Evolutionary conservation across 2,329 filamentous ascomycete genomes (phyloP), one percentile per base, ranked within the genome.

Genomic region (Graphiopsis chlorocephala): DNA sequence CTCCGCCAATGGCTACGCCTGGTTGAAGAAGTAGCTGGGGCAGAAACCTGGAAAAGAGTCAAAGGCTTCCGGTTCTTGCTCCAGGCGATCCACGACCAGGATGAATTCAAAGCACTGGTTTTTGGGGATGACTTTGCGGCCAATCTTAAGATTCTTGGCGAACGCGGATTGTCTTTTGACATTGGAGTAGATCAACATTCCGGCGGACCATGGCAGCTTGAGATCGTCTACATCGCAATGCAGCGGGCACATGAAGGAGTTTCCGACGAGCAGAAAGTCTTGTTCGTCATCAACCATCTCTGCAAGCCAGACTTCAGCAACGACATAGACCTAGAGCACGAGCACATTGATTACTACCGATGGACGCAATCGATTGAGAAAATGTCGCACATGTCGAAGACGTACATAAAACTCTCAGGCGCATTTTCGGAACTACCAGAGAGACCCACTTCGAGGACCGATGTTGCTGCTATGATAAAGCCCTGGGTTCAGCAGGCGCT

Each of bases 331-430:
- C 28, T 42, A 4, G 45, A 35, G 5, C 53, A 64, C 14, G 50
- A 65, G 35, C 45, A 59, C 15, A 80, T 84, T 1, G 81, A 83
- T 28, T 93, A 90, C 76, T 77, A 84, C 64, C 84, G 85, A 63
- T 96, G 92, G 91, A 86, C 86, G 63, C 82, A 83, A 15, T 83
- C 87, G 66, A 87, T 96, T 73, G 85, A 85, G 71, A 82, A 84
- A 10, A 87, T 96, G 72, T 85, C 88, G 70, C 84, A 84, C 65
- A 86, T 85, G 74, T 79, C 82, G 57, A 84, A 82, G 59, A 87
- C 89, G n/a, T 96, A 90, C 80, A 91, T 97, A 85, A 97, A 97
- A 81, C 85, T 97, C n/a, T 94, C 90, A 0, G 94, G 94, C 8
- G 86, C 84, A 55, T 93, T 97, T 77, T 88, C 90, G 20, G 92